Percentiles rank a stretch among this genome's conserved stretches.
These are phyloP conservation scores for Plasmodium reichenowi DNA, from an alignment of 169 alveolate species.

Conservation along the genomic window DNA sequence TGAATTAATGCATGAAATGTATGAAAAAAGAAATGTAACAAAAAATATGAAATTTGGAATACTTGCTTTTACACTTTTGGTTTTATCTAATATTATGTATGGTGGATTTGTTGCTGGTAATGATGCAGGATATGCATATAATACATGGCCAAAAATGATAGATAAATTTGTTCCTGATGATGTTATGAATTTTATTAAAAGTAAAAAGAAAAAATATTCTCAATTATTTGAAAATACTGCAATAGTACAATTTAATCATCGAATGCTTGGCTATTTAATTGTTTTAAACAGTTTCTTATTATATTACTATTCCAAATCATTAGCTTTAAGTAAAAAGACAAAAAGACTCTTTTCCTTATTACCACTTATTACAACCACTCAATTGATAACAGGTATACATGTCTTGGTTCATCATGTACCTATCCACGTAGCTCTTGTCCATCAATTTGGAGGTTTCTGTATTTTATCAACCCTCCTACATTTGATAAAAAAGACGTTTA, in stretches of 20 bases:
- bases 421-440: conserved; percentile 82
- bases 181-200: conserved; percentile 46
- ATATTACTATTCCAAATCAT: conserved; percentile 37
- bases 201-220: conserved; percentile 40
- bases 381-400: conserved; percentile 80
- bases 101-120: conserved; percentile 91
- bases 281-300: conserved; percentile 61
- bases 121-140: conserved; percentile 89
- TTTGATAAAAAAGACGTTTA: conserved; percentile 39
- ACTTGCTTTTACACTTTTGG: conserved; percentile 25
- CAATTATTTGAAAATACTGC: conserved; percentile 87
- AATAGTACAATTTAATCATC: conserved; percentile 89
- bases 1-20: conserved; percentile 53
- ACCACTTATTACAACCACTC: conserved; percentile 82
- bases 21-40: conserved; percentile 54
- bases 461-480: conserved; percentile 81
- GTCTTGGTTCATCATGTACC: conserved; percentile 84
- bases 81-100: conserved; percentile 61
- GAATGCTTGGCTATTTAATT: conserved; percentile 87
- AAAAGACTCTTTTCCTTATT: conserved; percentile 79
- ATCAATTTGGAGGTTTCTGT: conserved; percentile 84
- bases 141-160: conserved; percentile 92
- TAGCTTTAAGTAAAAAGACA: conserved; percentile 64
- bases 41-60: conserved; percentile 46
- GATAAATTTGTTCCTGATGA: conserved; percentile 87